These are phyloP conservation scores for Crotalaria pallida DNA, from an alignment of 306 rosid species.

Conservation along the genomic window DNA sequence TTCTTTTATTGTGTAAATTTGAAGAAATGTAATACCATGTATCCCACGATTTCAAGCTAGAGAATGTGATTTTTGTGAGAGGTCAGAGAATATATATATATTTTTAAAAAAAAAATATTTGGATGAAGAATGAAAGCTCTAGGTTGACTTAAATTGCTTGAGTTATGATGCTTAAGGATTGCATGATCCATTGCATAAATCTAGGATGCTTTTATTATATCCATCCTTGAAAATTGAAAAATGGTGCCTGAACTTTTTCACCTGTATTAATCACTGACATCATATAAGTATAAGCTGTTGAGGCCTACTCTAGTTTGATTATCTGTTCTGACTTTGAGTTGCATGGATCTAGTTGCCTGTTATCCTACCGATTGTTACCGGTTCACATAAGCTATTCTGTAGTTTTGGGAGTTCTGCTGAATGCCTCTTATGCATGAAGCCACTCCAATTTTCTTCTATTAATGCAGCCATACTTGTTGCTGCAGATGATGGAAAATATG, in stretches of 20 bases:
- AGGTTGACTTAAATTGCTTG: neutral
- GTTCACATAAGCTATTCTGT: neutral
- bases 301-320: neutral
- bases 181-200: neutral
- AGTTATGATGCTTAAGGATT: neutral
- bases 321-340: neutral
- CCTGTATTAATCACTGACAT: neutral
- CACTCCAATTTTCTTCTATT: slow-evolving; percentile 8
- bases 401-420: neutral
- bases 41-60: neutral
- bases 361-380: neutral
- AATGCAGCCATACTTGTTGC: slow-evolving; percentile 20
- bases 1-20: slow-evolving; percentile 10
- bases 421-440: neutral
- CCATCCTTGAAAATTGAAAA: neutral
- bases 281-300: neutral
- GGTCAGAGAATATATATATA: neutral
- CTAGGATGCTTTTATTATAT: too few species aligned
- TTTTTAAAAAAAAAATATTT: too few species aligned
- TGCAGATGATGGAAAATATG: slow-evolving; percentile 81
- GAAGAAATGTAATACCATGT: neutral
- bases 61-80: neutral
- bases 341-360: neutral
- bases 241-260: neutral
- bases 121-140: neutral